Evolutionary conservation across 1,284 basidiomycete species (phyloP), one percentile per base, ranked within the genome.

Genomic region (Cutaneotrichosporon arboriforme): DNA sequence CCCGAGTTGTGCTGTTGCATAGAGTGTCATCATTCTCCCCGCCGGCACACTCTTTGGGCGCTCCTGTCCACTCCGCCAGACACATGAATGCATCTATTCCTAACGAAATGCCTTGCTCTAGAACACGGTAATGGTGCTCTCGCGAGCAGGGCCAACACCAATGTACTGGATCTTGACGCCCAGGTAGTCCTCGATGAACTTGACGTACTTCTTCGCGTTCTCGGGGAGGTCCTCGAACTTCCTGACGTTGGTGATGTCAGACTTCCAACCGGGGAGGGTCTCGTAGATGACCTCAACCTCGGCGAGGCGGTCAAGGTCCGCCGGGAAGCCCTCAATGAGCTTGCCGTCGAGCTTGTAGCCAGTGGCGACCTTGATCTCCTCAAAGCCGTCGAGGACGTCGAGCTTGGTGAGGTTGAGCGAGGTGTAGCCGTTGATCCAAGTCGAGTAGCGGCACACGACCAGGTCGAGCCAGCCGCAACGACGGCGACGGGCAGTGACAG

Each of bases 381-480:
- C 75, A 40, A 98, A 80, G 48, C 81, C 78, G 67, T 97, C 93
- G 39, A 98, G 80, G 14, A 98, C 81, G 67, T 98, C 94, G 54
- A 98, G 83, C 75, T 98, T 98, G 59, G 94, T 98, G 63, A 98
- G 80, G 77, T 98, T 98, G 63, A 97, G 79, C 52, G 78, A 75
- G 66, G 94, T 91, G 77, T 97, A 98, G 40, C 94, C 94, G 76
- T 98, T 98, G 81, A 98, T 90, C 60, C 90, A 77, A 69, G 81
- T 85, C 23, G 94, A 97, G 76, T 97, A 88, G 70, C 84, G 86
- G 80, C 97, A 82, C 52, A 97, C 91, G 56, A 97, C 90, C 20
- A 97, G 80, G 76, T 98, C 96, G 47, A 98, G 83, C 96, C 96
- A 98, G 22, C 94, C 94, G 73, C 91, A 93, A 51, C 96, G 86